Percentiles rank a stretch among this genome's conserved stretches.
phyloP scores from a whole-genome alignment of 352 stramenopile species.

The Globisporangium mamillatum region DNA sequence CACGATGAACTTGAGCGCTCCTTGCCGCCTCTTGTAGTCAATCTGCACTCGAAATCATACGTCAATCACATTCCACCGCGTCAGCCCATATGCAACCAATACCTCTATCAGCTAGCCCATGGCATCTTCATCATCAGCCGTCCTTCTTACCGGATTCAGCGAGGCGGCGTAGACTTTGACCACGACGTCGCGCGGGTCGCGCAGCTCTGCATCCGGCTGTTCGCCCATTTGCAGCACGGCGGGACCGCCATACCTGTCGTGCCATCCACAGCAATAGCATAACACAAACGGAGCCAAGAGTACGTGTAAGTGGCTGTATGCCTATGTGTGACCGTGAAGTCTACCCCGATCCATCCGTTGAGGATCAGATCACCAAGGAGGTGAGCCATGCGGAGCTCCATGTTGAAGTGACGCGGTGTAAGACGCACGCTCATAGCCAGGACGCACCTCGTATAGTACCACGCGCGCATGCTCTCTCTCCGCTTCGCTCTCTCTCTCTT shows the following conservation, averaged over 20 bases:
- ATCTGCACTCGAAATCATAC: conserved; percentile 32
- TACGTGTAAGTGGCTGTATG: neutral
- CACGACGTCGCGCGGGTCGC: conserved; percentile 52
- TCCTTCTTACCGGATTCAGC: conserved; percentile 52
- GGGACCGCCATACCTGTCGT: conserved; percentile 52
- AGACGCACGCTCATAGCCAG: neutral
- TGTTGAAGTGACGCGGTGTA: neutral
- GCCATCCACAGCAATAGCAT: neutral
- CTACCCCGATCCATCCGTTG: neutral
- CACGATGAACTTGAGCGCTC: conserved; percentile 62
- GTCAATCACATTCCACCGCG: conserved; percentile 6
- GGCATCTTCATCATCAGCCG: neutral
- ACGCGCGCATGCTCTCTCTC: conserved; percentile 52
- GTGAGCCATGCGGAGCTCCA: neutral
- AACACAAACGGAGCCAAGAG: neutral
- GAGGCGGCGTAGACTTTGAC: conserved; percentile 60
- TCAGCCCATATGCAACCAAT: conserved; percentile 2
- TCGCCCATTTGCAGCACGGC: conserved; percentile 57
- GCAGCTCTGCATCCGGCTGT: conserved; percentile 44
- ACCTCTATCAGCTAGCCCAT: neutral
- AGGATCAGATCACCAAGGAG: neutral
- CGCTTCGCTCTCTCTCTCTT: neutral
- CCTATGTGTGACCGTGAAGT: neutral
- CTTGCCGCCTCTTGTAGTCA: conserved; percentile 79
- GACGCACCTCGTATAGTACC: conserved; percentile 69